Evolutionary conservation across 306 rosid genomes (phyloP), one percentile per base, ranked within the genome.

Genomic region (Cicer pinnatifidum): DNA sequence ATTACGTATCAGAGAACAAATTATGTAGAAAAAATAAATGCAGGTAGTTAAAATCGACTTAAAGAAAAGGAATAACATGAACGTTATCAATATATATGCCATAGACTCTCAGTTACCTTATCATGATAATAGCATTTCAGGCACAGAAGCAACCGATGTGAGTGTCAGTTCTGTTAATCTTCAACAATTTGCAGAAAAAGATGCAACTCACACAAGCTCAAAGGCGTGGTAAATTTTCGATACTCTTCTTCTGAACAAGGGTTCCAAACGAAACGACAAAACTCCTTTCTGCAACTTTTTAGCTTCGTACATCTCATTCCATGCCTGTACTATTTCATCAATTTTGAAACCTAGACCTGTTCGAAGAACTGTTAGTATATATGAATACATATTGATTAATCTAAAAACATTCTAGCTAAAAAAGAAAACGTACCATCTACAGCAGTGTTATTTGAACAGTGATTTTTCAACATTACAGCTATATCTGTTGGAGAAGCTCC

Each of bases 301-400:
- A 58, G 99, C 97, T 85, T 91, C 94, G 33, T 82, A 75, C 90
- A 91, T 94, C 80, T 94, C 97, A 63, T 87, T 87, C 97, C 97
- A 89, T 51, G 93, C 96, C 75, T 85, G 92, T 33, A 89, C 87
- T 73, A 89, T 89, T 86, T 91, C 96, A 19, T 94, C 97, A 60
- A 89, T 88, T 72, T 86, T 87, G 88, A 88, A 94, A 66, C 87
- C 88, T 8, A 85, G 54, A 81, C 97, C 97, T 91, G 91, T 35
- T 54, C 51, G 33, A 40, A 61, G 46, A 59, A 70, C 61, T 40
- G 19, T 62, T 73, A 45, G 75, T 50, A 71, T 43, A 58, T 13
- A 40, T 48, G 19, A 33, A 66, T 16, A 9, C 60, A 67, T 38
- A 63, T 16, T 43, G 39, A 44, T 69, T 20, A 7, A 19, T 58